These are phyloP conservation scores for Cicer yamashitae DNA, from an alignment of 306 rosid species.

Conservation along the genomic window DNA sequence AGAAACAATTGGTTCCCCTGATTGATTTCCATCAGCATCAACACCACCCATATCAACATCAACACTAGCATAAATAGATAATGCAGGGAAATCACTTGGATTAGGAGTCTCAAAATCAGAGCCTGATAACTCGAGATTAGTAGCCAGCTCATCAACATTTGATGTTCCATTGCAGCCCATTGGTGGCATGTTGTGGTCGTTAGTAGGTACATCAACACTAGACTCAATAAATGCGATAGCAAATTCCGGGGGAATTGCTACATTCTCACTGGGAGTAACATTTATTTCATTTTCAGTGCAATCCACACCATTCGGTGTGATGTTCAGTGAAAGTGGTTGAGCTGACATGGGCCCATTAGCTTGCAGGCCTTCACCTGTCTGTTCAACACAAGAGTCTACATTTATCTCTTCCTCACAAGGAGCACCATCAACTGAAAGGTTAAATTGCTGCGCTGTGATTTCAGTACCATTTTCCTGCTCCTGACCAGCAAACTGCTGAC, in stretches of 20 bases:
- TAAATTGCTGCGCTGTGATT: slow-evolving; percentile 51
- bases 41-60: slow-evolving; percentile 78
- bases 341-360: slow-evolving; percentile 70
- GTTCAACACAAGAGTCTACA: slow-evolving; percentile 56
- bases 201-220: slow-evolving; percentile 52
- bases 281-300: slow-evolving; percentile 65
- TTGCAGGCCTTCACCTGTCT: slow-evolving; percentile 57
- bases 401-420: slow-evolving; percentile 61
- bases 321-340: slow-evolving; percentile 66
- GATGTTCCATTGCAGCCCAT: slow-evolving; percentile 60
- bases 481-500: slow-evolving; percentile 68
- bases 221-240: slow-evolving; percentile 48
- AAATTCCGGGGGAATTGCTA: slow-evolving; percentile 52
- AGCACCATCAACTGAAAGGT: slow-evolving; percentile 54
- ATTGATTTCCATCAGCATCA: slow-evolving; percentile 66
- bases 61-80: slow-evolving; percentile 57
- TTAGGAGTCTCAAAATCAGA: slow-evolving; percentile 56
- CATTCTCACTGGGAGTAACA: slow-evolving; percentile 59
- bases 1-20: slow-evolving; percentile 57
- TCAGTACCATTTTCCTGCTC: slow-evolving; percentile 67
- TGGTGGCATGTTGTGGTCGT: slow-evolving; percentile 56
- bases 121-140: slow-evolving; percentile 50
- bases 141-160: slow-evolving; percentile 57
- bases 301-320: slow-evolving; percentile 59
- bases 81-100: slow-evolving; percentile 58